These are phyloP conservation scores for Hypoxylon cercidicola DNA, from an alignment of 495 filamentous ascomycete genomes.

Conservation along the genomic window DNA sequence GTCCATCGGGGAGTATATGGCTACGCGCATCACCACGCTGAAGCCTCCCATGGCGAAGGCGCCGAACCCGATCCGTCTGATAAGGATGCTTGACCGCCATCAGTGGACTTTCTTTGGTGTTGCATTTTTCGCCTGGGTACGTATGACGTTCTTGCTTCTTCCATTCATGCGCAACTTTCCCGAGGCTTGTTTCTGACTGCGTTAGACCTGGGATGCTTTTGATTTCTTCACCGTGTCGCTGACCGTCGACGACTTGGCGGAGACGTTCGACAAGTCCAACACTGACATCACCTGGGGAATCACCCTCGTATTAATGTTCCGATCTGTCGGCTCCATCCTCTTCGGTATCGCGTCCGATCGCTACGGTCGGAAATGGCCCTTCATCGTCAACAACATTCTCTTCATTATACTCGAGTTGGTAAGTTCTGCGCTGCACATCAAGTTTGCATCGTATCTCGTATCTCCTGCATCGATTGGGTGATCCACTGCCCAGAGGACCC, in stretches of 20 bases:
- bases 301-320: slow-evolving; percentile 83
- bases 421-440: slow-evolving; percentile 27
- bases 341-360: slow-evolving; percentile 87
- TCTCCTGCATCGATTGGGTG: slow-evolving; percentile 20
- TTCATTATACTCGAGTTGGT: slow-evolving; percentile 82
- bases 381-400: slow-evolving; percentile 82
- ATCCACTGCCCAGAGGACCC: slow-evolving; percentile 9
- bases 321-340: slow-evolving; percentile 74
- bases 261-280: slow-evolving; percentile 71
- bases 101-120: slow-evolving; percentile 90
- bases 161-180: slow-evolving; percentile 8
- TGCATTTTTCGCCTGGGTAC: slow-evolving; percentile 75
- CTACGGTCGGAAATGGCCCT: slow-evolving; percentile 90
- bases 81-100: slow-evolving; percentile 73
- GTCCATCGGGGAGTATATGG: slow-evolving; percentile 69
- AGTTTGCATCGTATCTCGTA: slow-evolving; percentile 11
- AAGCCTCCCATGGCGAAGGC: slow-evolving; percentile 80
- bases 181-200: slow-evolving; percentile 15
- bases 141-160: slow-evolving; percentile 16
- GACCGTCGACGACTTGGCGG: slow-evolving; percentile 73
- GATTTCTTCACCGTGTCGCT: slow-evolving; percentile 93
- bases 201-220: slow-evolving; percentile 82
- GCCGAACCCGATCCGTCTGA: slow-evolving; percentile 78
- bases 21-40: slow-evolving; percentile 76
- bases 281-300: slow-evolving; percentile 92